Evolutionary conservation across 148 eudicot genomes (phyloP), one percentile per base, ranked within the genome.

Genomic region (Bassia scoparia): DNA sequence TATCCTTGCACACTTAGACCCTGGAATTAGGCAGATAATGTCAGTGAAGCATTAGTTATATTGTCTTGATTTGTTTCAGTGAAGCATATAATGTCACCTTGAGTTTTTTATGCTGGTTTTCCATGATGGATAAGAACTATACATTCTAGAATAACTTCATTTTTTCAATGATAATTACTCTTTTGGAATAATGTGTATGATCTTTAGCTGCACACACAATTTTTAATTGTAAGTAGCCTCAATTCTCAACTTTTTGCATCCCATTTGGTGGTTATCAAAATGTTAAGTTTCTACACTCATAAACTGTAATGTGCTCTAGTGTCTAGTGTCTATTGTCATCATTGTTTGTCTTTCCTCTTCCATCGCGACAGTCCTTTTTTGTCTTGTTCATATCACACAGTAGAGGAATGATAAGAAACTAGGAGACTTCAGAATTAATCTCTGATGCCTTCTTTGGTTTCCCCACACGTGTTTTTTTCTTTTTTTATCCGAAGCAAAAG

Each of bases 381-480:
- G 20, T 50, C n/a, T 41, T 41, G 27, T 30, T 30, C 33, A 14
- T 49, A 68, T 67, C n/a, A 35, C 23, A 20, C 53, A 35, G 27
- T 59, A 48, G 17, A 56, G 20, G 5, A 21, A 7, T 13, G 23
- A 72, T 0, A n/a, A n/a, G n/a, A 29, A 31, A 65, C 15, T 15
- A 67, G 16, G 58, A 60, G 52, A 33, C 41, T 29, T 21, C 54
- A 41, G 49, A 70, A 24, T 72, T 62, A 11, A n/a, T 30, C 37
- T 16, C 30, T 60, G 35, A 44, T 67, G 63, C 66, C 11, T 10
- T 35, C 33, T 18, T 43, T 66, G 54, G 2, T 41, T 48, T 35
- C 44, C 76, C 61, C 73, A 54, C 73, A 71, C 85, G 84, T 64
- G 72, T 31, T 74, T n/a, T 30, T 54, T 7, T 48, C 65, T 68